Conservation (phyloP, 768 basidiomycete genomes). For the Russula dissimulans region DNA sequence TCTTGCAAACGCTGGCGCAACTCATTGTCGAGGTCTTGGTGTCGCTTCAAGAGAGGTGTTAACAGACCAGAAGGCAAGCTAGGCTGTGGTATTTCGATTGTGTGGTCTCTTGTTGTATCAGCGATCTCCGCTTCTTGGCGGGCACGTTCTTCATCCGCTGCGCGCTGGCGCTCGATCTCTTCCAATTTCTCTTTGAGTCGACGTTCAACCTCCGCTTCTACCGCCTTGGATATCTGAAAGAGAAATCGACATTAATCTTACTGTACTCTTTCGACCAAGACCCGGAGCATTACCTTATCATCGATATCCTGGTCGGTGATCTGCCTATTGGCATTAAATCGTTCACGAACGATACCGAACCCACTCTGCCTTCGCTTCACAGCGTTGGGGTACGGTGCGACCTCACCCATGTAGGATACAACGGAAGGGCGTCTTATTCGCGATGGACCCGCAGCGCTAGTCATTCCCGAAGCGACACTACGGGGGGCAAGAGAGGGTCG, state of each 20-base stretch:
- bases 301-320: conserved; percentile 68
- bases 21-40: conserved; percentile 62
- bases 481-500: conserved; percentile 22
- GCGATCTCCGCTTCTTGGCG: conserved; percentile 23
- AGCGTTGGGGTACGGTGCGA: conserved; percentile 11
- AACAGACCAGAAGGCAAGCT: conserved; percentile 39
- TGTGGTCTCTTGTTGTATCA: conserved; percentile 32
- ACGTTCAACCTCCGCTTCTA: conserved; percentile 66
- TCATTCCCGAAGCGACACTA: background rate
- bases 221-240: conserved; percentile 57
- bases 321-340: conserved; percentile 18
- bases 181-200: conserved; percentile 61
- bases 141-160: conserved; percentile 18
- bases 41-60: conserved; percentile 52
- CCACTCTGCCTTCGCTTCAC: conserved; percentile 17
- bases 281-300: conserved; percentile 43
- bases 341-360: conserved; percentile 11
- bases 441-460: conserved; percentile 14
- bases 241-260: background rate
- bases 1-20: conserved; percentile 55
- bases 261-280: background rate
- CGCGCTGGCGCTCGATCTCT: conserved; percentile 26
- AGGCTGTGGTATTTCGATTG: conserved; percentile 12
- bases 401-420: conserved; percentile 7
- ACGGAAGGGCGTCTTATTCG: conserved; percentile 14